These are phyloP conservation scores for Pseudogymnoascus sp. DNA, from an alignment of 2,329 filamentous ascomycete species.

Conservation along the genomic window DNA sequence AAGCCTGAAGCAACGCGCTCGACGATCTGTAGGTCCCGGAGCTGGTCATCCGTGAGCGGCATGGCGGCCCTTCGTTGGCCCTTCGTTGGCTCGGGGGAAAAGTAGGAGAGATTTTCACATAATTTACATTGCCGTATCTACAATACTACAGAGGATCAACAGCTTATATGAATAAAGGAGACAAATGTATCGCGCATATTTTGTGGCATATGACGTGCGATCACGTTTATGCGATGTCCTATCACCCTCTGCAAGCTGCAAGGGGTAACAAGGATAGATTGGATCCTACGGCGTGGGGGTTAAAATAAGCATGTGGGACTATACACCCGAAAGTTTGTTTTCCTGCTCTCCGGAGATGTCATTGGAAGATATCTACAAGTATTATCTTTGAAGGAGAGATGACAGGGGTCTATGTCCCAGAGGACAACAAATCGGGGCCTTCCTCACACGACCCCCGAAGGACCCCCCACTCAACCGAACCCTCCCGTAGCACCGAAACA, in stretches of 20 bases:
- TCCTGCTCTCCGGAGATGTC: not conserved
- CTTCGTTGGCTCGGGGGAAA: not conserved
- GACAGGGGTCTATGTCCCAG: not conserved
- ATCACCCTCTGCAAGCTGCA: not conserved
- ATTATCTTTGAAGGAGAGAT: not conserved
- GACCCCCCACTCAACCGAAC: not conserved
- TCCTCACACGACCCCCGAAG: not conserved
- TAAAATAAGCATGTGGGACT: not conserved
- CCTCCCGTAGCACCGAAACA: not conserved
- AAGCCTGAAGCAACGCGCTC: constrained; percentile 61
- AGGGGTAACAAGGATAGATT: not conserved
- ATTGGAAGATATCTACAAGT: not conserved
- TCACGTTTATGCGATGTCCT: not conserved
- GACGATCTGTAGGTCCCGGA: constrained; percentile 49
- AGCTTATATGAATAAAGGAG: constrained; percentile 1
- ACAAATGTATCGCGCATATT: not conserved
- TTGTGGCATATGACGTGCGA: constrained; percentile 1
- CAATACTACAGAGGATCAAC: not conserved
- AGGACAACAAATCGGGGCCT: not conserved
- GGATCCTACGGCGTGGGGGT: not conserved
- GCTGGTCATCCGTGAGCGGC: constrained; percentile 27
- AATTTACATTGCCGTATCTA: not conserved
- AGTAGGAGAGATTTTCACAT: constrained; percentile 1
- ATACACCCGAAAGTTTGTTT: not conserved
- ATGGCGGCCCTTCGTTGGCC: constrained; percentile 5